phyloP scores from a whole-genome alignment of 2,329 filamentous ascomycete species.

The Claviceps pazoutovae region DNA sequence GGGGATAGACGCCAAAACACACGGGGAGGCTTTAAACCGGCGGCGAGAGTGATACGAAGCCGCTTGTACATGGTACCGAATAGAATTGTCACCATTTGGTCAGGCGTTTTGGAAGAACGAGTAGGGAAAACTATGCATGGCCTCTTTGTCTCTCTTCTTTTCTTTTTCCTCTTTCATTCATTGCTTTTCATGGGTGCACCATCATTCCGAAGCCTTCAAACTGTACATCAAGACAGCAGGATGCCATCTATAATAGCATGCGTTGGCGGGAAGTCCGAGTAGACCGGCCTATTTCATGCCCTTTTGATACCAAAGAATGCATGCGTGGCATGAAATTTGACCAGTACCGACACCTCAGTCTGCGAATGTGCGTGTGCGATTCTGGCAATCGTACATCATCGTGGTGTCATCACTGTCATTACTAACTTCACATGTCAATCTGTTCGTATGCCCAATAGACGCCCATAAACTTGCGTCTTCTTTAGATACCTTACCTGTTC shows the following conservation, averaged over 20 bases:
- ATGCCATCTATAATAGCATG: constrained; percentile 8
- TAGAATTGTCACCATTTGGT: constrained; percentile 18
- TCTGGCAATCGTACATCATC: too few species aligned
- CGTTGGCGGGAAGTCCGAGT: constrained; percentile 4
- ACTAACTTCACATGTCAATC: too few species aligned
- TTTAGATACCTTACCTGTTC: not conserved
- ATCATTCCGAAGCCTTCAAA: constrained; percentile 16
- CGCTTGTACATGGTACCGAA: constrained; percentile 20
- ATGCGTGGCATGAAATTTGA: too few species aligned
- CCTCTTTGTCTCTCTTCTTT: constrained; percentile 1
- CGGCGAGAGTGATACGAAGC: not conserved
- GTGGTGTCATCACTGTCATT: too few species aligned
- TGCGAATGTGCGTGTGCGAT: too few species aligned
- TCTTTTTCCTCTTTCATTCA: not conserved
- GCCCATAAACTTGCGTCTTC: not conserved
- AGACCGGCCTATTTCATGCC: not conserved
- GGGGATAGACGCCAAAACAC: not conserved
- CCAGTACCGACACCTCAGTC: too few species aligned
- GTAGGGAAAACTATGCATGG: constrained; percentile 13
- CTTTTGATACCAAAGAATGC: not conserved
- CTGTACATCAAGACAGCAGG: constrained; percentile 20
- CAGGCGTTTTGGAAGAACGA: constrained; percentile 28
- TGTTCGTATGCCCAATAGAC: too few species aligned
- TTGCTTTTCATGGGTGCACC: constrained; percentile 17
- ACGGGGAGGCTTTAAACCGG: not conserved